A percentile compares a stretch with the other conserved stretches of the same genome.
Conservation (phyloP, 306 rosid species). For the Macrotyloma uniflorum region DNA sequence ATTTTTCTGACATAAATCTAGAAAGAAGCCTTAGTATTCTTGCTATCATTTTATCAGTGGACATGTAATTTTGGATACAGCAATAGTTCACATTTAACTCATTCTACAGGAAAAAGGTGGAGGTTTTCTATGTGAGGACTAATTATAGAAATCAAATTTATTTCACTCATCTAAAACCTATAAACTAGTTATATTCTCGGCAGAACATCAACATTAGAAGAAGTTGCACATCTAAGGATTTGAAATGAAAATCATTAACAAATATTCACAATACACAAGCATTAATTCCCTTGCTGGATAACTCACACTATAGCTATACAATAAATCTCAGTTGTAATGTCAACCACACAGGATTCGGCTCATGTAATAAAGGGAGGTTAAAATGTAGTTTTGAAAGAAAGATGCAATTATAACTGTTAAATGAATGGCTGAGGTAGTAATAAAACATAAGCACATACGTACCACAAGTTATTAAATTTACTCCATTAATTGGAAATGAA, state of each 20-base stretch:
- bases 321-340: not conserved
- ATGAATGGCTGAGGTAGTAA: not conserved
- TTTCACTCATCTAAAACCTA: not conserved
- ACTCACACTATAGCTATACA: constrained; percentile 15
- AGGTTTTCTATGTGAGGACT: constrained; percentile 9
- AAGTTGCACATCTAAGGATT: not conserved
- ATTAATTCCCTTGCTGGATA: not conserved
- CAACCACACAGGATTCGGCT: not conserved
- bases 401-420: not conserved
- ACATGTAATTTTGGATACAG: constrained; percentile 12
- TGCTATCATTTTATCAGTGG: not conserved
- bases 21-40: constrained; percentile 4
- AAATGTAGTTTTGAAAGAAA: not conserved
- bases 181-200: constrained; percentile 19
- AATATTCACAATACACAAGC: constrained; percentile 9
- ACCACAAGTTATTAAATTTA: not conserved
- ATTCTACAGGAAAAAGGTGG: not conserved
- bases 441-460: not conserved
- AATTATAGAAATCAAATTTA: not conserved
- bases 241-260: constrained; percentile 2
- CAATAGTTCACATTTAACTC: not conserved
- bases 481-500: not conserved
- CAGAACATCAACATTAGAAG: not conserved
- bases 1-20: constrained; percentile 1
- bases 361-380: not conserved